Evolutionary conservation across 768 basidiomycete species (phyloP).

Genomic region (Leccinellum rugosiceps): DNA sequence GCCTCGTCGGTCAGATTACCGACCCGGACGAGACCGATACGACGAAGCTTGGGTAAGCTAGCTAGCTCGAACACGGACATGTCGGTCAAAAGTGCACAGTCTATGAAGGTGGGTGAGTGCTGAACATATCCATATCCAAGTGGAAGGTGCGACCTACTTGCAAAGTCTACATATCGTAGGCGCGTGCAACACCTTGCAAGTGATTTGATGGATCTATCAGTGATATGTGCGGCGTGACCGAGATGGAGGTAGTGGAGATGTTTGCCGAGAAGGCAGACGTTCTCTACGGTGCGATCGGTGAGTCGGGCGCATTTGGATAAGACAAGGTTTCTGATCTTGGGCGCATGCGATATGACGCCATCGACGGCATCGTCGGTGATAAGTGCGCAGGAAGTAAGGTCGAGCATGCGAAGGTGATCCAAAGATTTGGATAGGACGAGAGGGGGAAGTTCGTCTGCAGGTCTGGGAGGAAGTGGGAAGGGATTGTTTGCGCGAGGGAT

Average conservation of each 20-base stretch:
- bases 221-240: constrained; percentile 87
- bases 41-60: constrained; percentile 81
- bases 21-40: constrained; percentile 94
- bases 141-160: constrained; percentile 60
- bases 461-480: constrained; percentile 38
- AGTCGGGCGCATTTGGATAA: constrained; percentile 79
- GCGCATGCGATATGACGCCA: constrained; percentile 76
- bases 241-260: constrained; percentile 93
- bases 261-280: constrained; percentile 84
- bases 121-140: not conserved
- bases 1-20: constrained; percentile 92
- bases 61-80: constrained; percentile 92
- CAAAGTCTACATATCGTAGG: constrained; percentile 93
- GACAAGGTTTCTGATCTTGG: constrained; percentile 82
- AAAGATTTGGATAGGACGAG: constrained; percentile 62
- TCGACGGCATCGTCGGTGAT: constrained; percentile 84
- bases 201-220: constrained; percentile 80
- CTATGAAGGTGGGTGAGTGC: constrained; percentile 37
- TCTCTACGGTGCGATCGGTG: constrained; percentile 80
- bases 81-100: constrained; percentile 85
- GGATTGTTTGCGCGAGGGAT: constrained; percentile 39
- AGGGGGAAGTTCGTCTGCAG: constrained; percentile 52
- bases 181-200: constrained; percentile 87
- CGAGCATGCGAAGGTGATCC: constrained; percentile 89
- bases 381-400: constrained; percentile 80